Evolutionary conservation across 345 rosid species (phyloP), one percentile per base, ranked within the genome.

Genomic region (Clarkia xantiana): DNA sequence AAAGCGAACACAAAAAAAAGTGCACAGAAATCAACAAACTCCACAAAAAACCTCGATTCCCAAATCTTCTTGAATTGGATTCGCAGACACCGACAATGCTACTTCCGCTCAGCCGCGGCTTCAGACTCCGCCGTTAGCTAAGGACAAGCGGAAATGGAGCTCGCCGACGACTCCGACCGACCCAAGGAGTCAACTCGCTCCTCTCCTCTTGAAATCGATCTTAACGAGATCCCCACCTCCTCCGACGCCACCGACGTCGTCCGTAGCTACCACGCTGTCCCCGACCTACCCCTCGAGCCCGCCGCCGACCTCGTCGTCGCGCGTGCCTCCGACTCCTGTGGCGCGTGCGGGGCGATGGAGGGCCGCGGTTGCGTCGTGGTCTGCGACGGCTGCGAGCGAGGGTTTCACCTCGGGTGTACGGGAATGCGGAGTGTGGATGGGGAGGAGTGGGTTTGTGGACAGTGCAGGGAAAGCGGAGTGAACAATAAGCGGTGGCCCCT

Each of bases 341-440:
- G 71, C 42, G 65, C 71, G 1, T 86, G 94, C 59, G 84, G 84
- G 49, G 70, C 70, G 65, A 64, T 56, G 34, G 63, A 58, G 53
- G 60, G 13, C 14, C 19, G 61, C 20, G 76, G 62, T 11, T 57
- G 58, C 18, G 79, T 81, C 16, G 67, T 84, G 34, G 89, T 90
- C 18, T 86, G 98, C 76, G 98, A 91, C 60, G 93, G 79, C 20
- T 86, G 96, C 59, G 98, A 86, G 77, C 71, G 89, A 9, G 93
- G 93, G 22, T 86, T 77, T 59, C 96, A 91, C 66, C 14, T 78
- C 5, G 61, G 17, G 2, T 86, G 96, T 59, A 56, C 79, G 5
- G 81, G 74, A 53, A 61, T 74, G 42, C 44, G 51, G 45, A 68
- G 14, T 5, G 53, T 55, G 52, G 58, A 29, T 52, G 53, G 52